Evolutionary conservation across 768 basidiomycete species (phyloP).

Genomic region (Russula dissimulans): DNA sequence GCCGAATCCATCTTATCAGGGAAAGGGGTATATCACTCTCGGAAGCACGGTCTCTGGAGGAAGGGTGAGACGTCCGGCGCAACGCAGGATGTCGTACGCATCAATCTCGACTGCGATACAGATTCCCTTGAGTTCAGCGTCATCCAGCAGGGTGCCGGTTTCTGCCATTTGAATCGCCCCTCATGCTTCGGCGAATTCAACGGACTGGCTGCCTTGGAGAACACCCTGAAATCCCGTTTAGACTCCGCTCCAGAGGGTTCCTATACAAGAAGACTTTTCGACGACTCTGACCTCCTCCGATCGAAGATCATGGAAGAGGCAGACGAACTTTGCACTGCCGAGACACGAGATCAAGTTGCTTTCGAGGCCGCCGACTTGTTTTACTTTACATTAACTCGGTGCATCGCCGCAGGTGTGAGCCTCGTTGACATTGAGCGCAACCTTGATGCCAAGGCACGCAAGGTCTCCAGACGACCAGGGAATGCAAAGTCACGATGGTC

Average conservation of each 20-base stretch:
- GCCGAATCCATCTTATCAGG: conserved; percentile 80
- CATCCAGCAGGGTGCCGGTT: conserved; percentile 81
- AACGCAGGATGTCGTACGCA: conserved; percentile 76
- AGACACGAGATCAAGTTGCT: conserved; percentile 71
- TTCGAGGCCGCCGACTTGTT: conserved; percentile 94
- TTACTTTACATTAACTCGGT: conserved; percentile 86
- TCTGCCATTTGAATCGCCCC: conserved; percentile 82
- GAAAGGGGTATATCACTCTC: conserved; percentile 91
- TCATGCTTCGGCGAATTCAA: conserved; percentile 82
- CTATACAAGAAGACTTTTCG: conserved; percentile 84
- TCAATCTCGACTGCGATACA: conserved; percentile 84
- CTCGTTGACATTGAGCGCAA: conserved; percentile 77
- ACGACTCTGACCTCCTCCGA: conserved; percentile 67
- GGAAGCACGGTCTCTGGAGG: conserved; percentile 92
- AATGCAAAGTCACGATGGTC: conserved; percentile 85
- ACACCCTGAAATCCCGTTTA: conserved; percentile 63
- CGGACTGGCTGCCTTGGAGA: conserved; percentile 79
- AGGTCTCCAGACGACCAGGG: conserved; percentile 78
- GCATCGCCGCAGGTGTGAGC: conserved; percentile 72
- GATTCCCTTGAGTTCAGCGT: conserved; percentile 91
- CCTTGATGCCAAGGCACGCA: conserved; percentile 77
- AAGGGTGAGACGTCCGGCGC: conserved; percentile 97
- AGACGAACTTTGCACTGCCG: conserved; percentile 84
- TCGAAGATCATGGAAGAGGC: conserved; percentile 99
- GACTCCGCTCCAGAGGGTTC: conserved; percentile 78